phyloP scores from a whole-genome alignment of 805 yeast genomes.

The Candida alai region DNA sequence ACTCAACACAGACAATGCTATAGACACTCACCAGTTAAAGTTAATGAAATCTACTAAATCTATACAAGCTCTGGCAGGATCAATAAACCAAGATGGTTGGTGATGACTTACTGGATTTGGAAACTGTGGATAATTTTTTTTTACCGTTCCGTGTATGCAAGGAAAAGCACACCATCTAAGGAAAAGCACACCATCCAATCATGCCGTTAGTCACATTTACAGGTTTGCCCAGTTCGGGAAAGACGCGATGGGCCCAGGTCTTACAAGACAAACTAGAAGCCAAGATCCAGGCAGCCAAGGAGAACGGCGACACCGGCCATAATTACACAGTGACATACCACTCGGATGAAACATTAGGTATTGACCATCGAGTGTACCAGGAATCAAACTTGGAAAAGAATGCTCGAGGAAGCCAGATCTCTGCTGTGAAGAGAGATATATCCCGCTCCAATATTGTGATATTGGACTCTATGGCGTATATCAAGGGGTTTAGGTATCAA shows the following conservation, averaged over 20 bases:
- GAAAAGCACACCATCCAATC: background rate
- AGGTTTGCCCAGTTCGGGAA: constrained; percentile 86
- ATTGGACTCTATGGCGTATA: constrained; percentile 81
- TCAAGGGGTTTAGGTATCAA: constrained; percentile 94
- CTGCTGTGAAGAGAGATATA: constrained; percentile 83
- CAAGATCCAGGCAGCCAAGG: constrained; percentile 37
- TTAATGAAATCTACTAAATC: too few relatives aligned
- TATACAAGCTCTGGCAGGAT: too few relatives aligned
- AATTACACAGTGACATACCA: constrained; percentile 63
- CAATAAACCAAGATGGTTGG: too few relatives aligned
- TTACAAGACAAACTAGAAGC: constrained; percentile 46
- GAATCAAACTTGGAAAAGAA: constrained; percentile 77
- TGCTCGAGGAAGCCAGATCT: constrained; percentile 77
- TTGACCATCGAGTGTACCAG: constrained; percentile 60
- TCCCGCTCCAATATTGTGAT: constrained; percentile 69
- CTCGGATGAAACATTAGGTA: constrained; percentile 74
- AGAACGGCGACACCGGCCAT: constrained; percentile 44
- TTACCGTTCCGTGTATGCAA: background rate
- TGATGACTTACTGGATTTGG: too few relatives aligned
- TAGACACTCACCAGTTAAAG: too few relatives aligned
- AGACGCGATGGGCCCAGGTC: constrained; percentile 66
- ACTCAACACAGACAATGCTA: too few relatives aligned
- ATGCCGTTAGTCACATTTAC: constrained; percentile 87
- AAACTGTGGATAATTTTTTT: constrained; percentile 1
- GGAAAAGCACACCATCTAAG: constrained; percentile 2